Conservation (phyloP, 1,284 basidiomycete species). For the Agaricales sp. region DNA sequence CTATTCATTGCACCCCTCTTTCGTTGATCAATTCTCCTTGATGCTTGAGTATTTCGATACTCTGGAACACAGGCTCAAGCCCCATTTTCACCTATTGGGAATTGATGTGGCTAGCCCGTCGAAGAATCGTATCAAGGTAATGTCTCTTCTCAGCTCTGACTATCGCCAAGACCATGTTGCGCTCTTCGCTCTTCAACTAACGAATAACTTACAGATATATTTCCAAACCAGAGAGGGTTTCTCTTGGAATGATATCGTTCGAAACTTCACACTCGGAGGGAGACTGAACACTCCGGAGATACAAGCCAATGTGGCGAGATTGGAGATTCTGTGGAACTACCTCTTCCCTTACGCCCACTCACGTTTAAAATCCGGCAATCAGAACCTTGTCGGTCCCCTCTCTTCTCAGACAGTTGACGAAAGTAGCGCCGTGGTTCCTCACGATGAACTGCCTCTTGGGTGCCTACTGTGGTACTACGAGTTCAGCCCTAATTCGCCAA, state of each 20-base stretch:
- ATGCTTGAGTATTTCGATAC: constrained; percentile 1
- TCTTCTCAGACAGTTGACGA: neutral
- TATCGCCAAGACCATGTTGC: neutral
- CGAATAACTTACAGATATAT: constrained; percentile 13
- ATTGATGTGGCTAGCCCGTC: neutral
- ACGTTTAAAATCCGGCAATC: neutral
- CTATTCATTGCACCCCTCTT: neutral
- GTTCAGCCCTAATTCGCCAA: constrained; percentile 15
- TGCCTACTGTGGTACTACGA: constrained; percentile 21
- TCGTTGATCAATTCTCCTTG: neutral
- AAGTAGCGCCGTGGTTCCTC: no score
- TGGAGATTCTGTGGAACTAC: constrained; percentile 19
- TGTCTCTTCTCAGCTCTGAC: no score
- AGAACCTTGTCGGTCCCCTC: neutral
- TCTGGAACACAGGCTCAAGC: neutral
- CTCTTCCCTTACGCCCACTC: constrained; percentile 20
- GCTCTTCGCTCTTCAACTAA: neutral
- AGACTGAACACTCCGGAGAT: constrained; percentile 13
- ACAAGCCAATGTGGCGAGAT: constrained; percentile 10
- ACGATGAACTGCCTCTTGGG: constrained; percentile 14
- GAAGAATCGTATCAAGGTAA: constrained; percentile 9
- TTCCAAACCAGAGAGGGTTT: constrained; percentile 17
- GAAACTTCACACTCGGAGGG: constrained; percentile 19
- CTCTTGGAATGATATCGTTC: constrained; percentile 17
- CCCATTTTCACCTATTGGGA: neutral